Evolutionary conservation across 441 rosid genomes (phyloP), one percentile per base, ranked within the genome.

Genomic region (Codiaeum variegatum): DNA sequence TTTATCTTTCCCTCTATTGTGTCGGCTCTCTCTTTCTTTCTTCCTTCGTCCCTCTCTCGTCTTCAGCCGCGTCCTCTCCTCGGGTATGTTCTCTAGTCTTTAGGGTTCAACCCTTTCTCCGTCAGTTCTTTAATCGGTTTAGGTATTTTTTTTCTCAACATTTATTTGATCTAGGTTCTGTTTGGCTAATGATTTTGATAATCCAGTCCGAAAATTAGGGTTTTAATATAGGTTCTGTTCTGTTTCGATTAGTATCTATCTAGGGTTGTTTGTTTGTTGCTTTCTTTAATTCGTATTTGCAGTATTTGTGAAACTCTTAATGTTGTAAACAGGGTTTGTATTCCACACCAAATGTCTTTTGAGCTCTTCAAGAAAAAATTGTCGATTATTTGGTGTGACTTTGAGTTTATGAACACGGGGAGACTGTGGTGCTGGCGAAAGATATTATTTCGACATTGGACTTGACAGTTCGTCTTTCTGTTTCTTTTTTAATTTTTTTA

Each of bases 361-460:
- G 83, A 82, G 80, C 82, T 80, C 78, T 72, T 76, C 87, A 78
- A 82, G 87, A 80, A 67, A 82, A 67, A 77, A 63, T 64, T 84
- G 18, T 75, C 88, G 24, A 80, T 82, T 79, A 80, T 81, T 73
- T 81, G 82, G 77, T 84, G 79, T 67, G 81, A 74, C 62, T 86
- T 85, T 66, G 80, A 87, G 89, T 87, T 84, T 80, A 83, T 88
- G 92, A 86, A 80, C 88, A 77, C 84, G 56, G 88, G 89, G 83
- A 89, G 85, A 79, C 79, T 84, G 76, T 87, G 97, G 87, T 83
- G 83, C 59, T 76, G 87, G n/a, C 82, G 87, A 75, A 88, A 81
- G 70, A 75, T 80, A 74, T 71, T 82, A 31, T 90, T 91, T 70
- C 76, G 88, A 36, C 91, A 89, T 64, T 90, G 96, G 97, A 90